These are phyloP conservation scores for Taphrina flavorubra DNA, from an alignment of 1,139 yeast species.

Conservation along the genomic window DNA sequence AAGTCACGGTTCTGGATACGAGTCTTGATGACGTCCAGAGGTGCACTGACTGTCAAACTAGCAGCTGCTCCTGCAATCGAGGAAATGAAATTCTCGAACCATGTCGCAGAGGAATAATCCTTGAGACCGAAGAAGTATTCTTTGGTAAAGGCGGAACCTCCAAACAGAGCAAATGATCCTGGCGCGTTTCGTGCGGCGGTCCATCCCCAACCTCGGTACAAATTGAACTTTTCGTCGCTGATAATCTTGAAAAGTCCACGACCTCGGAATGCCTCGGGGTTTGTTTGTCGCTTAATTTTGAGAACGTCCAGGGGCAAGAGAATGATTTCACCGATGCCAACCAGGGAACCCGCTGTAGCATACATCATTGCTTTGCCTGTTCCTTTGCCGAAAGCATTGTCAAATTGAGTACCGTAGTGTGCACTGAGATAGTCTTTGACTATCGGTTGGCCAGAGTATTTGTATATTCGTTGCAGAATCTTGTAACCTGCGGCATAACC, in stretches of 20 bases:
- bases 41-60: slow-evolving; percentile 94
- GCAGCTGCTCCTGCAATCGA: slow-evolving; percentile 99
- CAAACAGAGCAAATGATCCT: slow-evolving; percentile 95
- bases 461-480: slow-evolving; percentile 94
- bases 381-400: slow-evolving; percentile 81
- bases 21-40: slow-evolving; percentile 96
- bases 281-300: slow-evolving; percentile 97
- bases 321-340: slow-evolving; percentile 97
- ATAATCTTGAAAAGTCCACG: slow-evolving; percentile 89
- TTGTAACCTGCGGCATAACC: slow-evolving; percentile 98
- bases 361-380: slow-evolving; percentile 95
- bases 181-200: slow-evolving; percentile 99
- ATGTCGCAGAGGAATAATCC: slow-evolving; percentile 89
- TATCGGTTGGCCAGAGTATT: slow-evolving; percentile 98
- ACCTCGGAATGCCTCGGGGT: slow-evolving; percentile 97
- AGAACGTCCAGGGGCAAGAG: slow-evolving; percentile 93
- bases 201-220: slow-evolving; percentile 99
- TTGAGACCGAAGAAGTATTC: slow-evolving; percentile 85
- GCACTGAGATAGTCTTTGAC: slow-evolving; percentile 84
- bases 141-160: slow-evolving; percentile 98
- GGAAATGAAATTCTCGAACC: slow-evolving; percentile 92
- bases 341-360: slow-evolving; percentile 89
- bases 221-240: slow-evolving; percentile 87
- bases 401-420: slow-evolving; percentile 74
- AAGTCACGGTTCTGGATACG: slow-evolving; percentile 96